Base-by-base conservation (phyloP, 805 yeast genomes). In the Komagataella populi region DNA sequence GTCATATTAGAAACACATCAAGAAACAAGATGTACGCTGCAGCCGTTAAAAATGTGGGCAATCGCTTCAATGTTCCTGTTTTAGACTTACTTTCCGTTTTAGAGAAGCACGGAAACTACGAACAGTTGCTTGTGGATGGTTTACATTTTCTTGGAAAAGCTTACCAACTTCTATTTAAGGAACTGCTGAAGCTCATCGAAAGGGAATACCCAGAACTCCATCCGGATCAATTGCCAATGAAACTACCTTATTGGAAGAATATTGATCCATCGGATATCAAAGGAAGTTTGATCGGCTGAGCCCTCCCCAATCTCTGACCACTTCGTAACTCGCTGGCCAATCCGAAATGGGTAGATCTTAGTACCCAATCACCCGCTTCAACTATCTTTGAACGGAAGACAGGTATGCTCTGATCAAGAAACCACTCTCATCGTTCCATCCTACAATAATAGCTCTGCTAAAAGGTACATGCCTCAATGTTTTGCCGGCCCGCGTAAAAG, bases 81-180 rank as follows among this genome's bases (percentile, higher is more conserved):
- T 70, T 87, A 2, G 76, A 84, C 55, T 59, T 84, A 36, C 74
- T 78, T 69, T 53, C 65, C 2, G 67, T 67, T 0, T 74, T 83
- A 54, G 56, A 63, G 48, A 53, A 55, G 22, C 60, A 61, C 20
- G 62, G 69, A 3, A 67, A 63, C 3, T 62, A 66, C 49, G 65
- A 56, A 10, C 61, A 61, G 3, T 52, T 66, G 46, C 56, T 71
- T 14, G 43, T 48, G 12, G 81, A 76, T 56, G 81, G 81, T 0
- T 60, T 76, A 44, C 81, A 76, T 56, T 72, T 66, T 54, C 63
- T 65, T 4, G 70, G 71, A 0, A 45, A 54, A 7, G 71, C 71
- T 1, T 74, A 74, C 55, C 58, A 60, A 51, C 45, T 76, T 3
- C 52, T 72, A 22, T 74, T 60, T 50, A 64, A 67, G 6, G 62